These are phyloP conservation scores for Juglanconis juglandina DNA, from an alignment of 2,329 filamentous ascomycete species.

Conservation along the genomic window DNA sequence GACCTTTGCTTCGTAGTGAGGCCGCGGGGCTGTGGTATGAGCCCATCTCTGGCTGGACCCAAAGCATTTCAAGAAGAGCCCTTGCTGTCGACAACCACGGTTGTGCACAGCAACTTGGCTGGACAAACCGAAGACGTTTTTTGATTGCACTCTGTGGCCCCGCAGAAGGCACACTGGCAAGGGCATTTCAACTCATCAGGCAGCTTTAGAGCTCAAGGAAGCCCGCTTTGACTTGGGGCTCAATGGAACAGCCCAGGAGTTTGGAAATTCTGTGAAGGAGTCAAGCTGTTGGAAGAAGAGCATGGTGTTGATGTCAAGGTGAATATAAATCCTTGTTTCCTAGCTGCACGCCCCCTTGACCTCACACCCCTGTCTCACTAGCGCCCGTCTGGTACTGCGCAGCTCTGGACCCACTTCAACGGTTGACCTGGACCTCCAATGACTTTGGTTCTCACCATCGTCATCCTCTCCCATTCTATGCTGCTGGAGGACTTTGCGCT, in stretches of 20 bases:
- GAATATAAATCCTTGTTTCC: background rate
- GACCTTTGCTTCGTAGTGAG: conserved; percentile 38
- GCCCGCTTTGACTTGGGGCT: background rate
- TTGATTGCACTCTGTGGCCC: conserved; percentile 5
- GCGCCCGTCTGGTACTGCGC: background rate
- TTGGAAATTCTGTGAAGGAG: background rate
- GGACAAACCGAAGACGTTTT: conserved; percentile 7
- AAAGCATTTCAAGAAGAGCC: background rate
- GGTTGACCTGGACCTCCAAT: conserved; percentile 1
- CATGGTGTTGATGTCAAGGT: background rate
- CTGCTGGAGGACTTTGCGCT: background rate
- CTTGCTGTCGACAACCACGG: background rate
- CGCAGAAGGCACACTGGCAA: conserved; percentile 14
- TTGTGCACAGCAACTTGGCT: conserved; percentile 4
- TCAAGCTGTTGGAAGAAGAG: background rate
- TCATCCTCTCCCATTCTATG: conserved; percentile 1
- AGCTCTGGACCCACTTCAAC: background rate
- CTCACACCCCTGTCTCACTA: background rate
- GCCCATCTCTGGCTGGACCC: conserved; percentile 6
- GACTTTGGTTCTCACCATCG: conserved; percentile 11
- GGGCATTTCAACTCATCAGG: conserved; percentile 15
- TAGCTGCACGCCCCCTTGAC: background rate
- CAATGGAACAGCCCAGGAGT: background rate
- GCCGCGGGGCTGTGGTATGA: background rate
- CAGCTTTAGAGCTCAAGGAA: background rate